Evolutionary conservation across 2,329 filamentous ascomycete genomes (phyloP).

Genomic region (Falciphora oryzae): DNA sequence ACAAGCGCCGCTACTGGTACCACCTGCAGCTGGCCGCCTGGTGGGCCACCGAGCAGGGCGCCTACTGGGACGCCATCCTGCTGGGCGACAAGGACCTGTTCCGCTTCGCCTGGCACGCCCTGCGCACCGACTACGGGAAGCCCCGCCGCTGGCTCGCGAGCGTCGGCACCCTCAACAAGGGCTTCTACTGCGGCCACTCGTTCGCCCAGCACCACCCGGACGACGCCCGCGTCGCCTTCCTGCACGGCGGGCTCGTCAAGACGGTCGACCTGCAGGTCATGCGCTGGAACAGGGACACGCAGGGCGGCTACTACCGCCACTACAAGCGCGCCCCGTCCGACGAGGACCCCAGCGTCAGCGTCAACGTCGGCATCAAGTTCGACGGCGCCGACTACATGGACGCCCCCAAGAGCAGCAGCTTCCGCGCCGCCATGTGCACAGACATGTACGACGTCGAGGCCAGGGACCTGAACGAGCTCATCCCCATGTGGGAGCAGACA

Average conservation of each 20-base stretch:
- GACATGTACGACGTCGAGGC: conserved; percentile 15
- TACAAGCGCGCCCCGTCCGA: conserved; percentile 21
- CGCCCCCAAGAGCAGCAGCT: conserved; percentile 4
- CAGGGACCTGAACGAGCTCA: conserved; percentile 14
- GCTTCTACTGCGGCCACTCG: conserved; percentile 26
- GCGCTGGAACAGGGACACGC: conserved; percentile 20
- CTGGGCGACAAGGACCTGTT: conserved; percentile 32
- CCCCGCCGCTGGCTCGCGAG: conserved; percentile 25
- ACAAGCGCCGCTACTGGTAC: conserved; percentile 30
- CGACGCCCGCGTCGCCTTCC: conserved; percentile 22
- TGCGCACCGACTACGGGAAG: conserved; percentile 25
- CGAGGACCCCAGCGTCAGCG: conserved; percentile 11
- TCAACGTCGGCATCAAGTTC: conserved; percentile 16
- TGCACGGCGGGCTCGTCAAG: conserved; percentile 28
- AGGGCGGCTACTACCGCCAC: conserved; percentile 23
- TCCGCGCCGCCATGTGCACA: conserved; percentile 14
- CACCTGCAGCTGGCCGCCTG: conserved; percentile 30
- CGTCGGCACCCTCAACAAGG: conserved; percentile 22
- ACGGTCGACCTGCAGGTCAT: conserved; percentile 19
- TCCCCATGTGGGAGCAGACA: conserved; percentile 13
- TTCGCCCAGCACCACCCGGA: conserved; percentile 29
- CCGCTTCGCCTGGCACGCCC: conserved; percentile 28
- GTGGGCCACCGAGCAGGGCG: conserved; percentile 22
- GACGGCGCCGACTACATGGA: conserved; percentile 14
- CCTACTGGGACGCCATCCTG: conserved; percentile 23